These are phyloP conservation scores for Neofusicoccum umdonicola DNA, from an alignment of 2,329 filamentous ascomycete genomes.

Conservation along the genomic window DNA sequence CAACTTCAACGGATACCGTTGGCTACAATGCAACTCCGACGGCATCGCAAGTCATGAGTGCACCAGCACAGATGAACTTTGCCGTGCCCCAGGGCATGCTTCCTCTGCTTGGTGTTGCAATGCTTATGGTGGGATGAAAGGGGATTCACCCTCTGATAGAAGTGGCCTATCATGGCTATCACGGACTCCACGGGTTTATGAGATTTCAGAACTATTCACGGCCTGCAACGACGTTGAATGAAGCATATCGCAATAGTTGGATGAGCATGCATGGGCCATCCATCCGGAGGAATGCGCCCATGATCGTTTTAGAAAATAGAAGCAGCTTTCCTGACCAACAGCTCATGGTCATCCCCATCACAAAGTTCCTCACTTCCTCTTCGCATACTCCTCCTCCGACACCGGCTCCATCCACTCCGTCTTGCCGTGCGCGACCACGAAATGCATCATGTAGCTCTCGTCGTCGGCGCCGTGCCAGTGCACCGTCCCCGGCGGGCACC, in stretches of 20 bases:
- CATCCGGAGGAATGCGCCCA: too few relatives aligned
- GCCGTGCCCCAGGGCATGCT: not conserved
- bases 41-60: not conserved
- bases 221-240: too few relatives aligned
- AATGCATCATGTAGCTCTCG: constrained; percentile 42
- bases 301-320: too few relatives aligned
- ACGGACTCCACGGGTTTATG: not conserved
- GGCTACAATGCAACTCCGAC: not conserved
- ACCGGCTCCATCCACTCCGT: constrained; percentile 40
- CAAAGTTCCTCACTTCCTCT: not conserved
- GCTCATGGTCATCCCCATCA: too few relatives aligned
- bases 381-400: constrained; percentile 37
- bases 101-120: not conserved
- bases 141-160: too few relatives aligned
- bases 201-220: not conserved
- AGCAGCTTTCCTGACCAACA: too few relatives aligned
- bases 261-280: too few relatives aligned
- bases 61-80: not conserved
- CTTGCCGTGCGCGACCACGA: constrained; percentile 38
- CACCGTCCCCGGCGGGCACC: constrained; percentile 40
- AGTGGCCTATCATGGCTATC: not conserved
- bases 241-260: too few relatives aligned
- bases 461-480: constrained; percentile 49
- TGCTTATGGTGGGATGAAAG: not conserved
- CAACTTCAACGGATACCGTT: not conserved